Base-by-base conservation (phyloP, 176 grass and related monocot species). In the Triticum urartu region DNA sequence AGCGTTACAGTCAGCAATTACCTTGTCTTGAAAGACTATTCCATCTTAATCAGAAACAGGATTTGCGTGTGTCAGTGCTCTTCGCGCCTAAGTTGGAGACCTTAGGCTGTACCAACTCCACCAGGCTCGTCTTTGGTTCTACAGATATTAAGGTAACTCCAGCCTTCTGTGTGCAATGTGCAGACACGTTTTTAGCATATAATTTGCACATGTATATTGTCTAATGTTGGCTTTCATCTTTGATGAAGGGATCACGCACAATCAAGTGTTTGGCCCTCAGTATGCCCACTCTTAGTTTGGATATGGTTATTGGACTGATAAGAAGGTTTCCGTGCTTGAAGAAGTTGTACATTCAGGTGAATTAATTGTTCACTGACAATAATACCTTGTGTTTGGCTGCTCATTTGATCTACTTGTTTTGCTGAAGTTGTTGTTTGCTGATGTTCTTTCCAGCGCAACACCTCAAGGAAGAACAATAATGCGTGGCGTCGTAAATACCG, bases 321-420 rank as follows among this genome's bases (percentile, higher is more conserved):
- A 79, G 56, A 63, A 63, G 35, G 11, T 63, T 79, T 79, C 58
- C 58, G 11, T 63, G 33, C 77, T 42, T 79, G 11, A 58, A 79
- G 12, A 79, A 79, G 35, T 22, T 79, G 13, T 26, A 79, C 77
- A 40, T 79, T 15, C n/a, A 40, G 56, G 77, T 79, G 12, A 14
- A 48, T 48, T 48, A 48, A 39, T 25, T 61, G 21, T 78, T 61
- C 11, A 9, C 17, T 61, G 6, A 22, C 36, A 22, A 5, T 14
- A 48, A 48, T 14, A 48, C 45, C 45, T 48, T 48, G 45, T 54
- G 50, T 18, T 54, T 54, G 50, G 50, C 50, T 54, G 14, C 50
- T 54, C 50, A 17, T 54, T 54, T 18, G 50, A 54, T 54, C 50
- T 54, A 54, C 50, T 54, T 54, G 50, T 18, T 54, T 15, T 18